phyloP scores from a whole-genome alignment of 768 basidiomycete genomes.

The Candolleomyces efflorescens region DNA sequence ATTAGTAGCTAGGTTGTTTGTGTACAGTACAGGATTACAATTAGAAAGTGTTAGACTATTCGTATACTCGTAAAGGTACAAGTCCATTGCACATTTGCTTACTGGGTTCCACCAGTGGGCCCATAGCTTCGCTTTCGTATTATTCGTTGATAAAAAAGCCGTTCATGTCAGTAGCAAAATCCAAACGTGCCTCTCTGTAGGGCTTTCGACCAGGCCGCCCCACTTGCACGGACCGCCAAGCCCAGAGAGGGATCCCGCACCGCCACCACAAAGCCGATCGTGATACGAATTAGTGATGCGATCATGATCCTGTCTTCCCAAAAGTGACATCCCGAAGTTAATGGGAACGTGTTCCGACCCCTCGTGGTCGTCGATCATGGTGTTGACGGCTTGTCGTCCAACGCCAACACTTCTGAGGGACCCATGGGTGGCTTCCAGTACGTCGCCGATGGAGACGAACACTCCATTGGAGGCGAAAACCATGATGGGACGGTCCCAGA shows the following conservation, averaged over 20 bases:
- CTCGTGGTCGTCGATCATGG: background rate
- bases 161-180: background rate
- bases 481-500: slow-evolving; percentile 1
- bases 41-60: too few relatives aligned
- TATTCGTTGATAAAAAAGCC: too few relatives aligned
- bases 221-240: background rate
- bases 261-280: background rate
- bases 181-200: background rate
- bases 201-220: slow-evolving; percentile 2
- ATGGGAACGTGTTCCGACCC: background rate
- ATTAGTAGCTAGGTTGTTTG: too few relatives aligned
- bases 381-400: background rate
- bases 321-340: background rate
- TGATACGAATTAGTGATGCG: background rate
- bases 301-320: background rate
- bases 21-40: too few relatives aligned
- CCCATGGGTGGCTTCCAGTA: background rate
- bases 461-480: background rate
- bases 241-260: background rate
- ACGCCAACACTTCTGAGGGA: background rate
- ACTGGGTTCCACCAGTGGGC: too few relatives aligned
- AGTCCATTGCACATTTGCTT: too few relatives aligned
- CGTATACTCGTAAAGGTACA: too few relatives aligned
- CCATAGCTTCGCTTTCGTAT: too few relatives aligned
- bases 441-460: background rate